Evolutionary conservation across 2,329 filamentous ascomycete species (phyloP).

Genomic region (Penicillium sp.): DNA sequence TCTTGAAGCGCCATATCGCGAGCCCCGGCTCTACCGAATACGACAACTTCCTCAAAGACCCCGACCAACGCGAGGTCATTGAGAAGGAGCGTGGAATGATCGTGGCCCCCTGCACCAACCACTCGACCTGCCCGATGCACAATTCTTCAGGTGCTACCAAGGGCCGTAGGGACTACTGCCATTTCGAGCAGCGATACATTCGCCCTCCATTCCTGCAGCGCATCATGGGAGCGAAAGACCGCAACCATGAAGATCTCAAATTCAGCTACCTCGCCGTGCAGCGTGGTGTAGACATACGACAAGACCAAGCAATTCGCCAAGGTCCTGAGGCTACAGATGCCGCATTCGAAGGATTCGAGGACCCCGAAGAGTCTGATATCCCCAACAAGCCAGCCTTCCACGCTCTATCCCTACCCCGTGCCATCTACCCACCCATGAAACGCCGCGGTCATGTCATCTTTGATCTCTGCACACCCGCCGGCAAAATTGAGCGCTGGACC

Average conservation of each 20-base stretch:
- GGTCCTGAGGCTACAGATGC: conserved; percentile 51
- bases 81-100: conserved; percentile 56
- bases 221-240: conserved; percentile 56
- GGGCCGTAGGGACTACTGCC: conserved; percentile 81
- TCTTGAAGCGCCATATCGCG: conserved; percentile 65
- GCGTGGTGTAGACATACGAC: conserved; percentile 58
- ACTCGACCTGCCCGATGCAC: conserved; percentile 83
- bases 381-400: conserved; percentile 27
- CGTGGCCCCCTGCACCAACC: conserved; percentile 69
- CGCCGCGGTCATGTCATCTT: conserved; percentile 77
- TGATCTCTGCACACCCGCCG: conserved; percentile 80
- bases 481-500: conserved; percentile 84
- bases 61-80: conserved; percentile 21
- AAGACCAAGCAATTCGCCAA: conserved; percentile 38
- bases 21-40: conserved; percentile 47
- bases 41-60: conserved; percentile 30
- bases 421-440: conserved; percentile 74
- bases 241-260: conserved; percentile 80
- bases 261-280: conserved; percentile 85
- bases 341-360: conserved; percentile 66
- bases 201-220: conserved; percentile 73
- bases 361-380: conserved; percentile 23
- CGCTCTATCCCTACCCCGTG: conserved; percentile 65
- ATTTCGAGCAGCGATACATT: conserved; percentile 80
- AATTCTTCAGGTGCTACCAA: conserved; percentile 56